phyloP scores from a whole-genome alignment of 2,329 filamentous ascomycete genomes.

The Neophaeococcomyces aloes region DNA sequence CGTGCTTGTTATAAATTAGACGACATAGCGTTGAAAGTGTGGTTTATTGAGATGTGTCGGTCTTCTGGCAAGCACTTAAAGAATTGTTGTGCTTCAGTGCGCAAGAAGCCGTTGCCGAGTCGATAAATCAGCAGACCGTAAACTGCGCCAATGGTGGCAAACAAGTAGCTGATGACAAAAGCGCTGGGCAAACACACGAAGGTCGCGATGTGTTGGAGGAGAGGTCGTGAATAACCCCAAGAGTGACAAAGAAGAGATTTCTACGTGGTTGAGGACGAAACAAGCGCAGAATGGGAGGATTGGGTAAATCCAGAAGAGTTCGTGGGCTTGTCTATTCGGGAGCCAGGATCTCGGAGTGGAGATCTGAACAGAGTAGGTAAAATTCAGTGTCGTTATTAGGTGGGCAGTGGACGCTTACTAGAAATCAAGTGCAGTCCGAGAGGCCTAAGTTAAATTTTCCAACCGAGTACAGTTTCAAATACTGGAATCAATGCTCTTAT shows the following conservation, averaged over 20 bases:
- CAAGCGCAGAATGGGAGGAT: too few species aligned
- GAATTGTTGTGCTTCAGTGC: background rate
- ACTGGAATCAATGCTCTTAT: too few species aligned
- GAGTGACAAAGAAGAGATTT: too few species aligned
- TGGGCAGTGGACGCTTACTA: background rate
- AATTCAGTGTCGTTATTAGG: too few species aligned
- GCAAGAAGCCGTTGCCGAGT: background rate
- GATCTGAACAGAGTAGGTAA: too few species aligned
- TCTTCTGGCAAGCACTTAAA: background rate
- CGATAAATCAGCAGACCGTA: background rate
- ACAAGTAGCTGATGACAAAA: conserved; percentile 5
- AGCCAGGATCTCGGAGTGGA: too few species aligned
- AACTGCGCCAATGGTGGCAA: conserved; percentile 1
- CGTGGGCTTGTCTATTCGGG: too few species aligned
- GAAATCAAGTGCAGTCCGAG: background rate
- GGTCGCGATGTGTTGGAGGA: background rate
- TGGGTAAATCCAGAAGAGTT: too few species aligned
- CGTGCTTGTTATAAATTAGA: conserved; percentile 34
- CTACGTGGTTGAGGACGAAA: too few species aligned
- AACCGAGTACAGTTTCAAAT: too few species aligned
- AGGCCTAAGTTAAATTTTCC: background rate
- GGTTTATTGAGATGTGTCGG: background rate
- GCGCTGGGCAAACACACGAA: background rate
- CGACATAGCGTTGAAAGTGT: conserved; percentile 24
- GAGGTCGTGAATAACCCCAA: background rate